A percentile compares a stretch with the other conserved stretches of the same genome.
phyloP scores from a whole-genome alignment of 2,329 filamentous ascomycete genomes.

The Sclerotinia minor region DNA sequence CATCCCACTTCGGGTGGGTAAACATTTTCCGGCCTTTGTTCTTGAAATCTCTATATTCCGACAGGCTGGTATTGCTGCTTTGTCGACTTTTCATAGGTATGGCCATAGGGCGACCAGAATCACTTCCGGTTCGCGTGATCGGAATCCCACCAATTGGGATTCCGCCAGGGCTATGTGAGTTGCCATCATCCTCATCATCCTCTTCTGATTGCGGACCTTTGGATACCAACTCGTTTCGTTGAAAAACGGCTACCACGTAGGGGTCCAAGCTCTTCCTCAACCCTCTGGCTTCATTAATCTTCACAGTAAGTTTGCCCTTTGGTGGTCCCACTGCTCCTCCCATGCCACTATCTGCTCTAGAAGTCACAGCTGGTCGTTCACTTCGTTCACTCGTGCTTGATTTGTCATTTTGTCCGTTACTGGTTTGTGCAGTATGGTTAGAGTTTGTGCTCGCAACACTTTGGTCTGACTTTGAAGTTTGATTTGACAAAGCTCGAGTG shows the following conservation, averaged over 20 bases:
- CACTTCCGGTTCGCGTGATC: conserved; percentile 72
- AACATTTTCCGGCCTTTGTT: conserved; percentile 60
- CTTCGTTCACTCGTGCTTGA: conserved; percentile 40
- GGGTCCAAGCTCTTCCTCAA: conserved; percentile 81
- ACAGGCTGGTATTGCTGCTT: conserved; percentile 88
- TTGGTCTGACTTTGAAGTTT: conserved; percentile 52
- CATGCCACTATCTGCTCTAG: conserved; percentile 39
- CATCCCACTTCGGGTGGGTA: conserved; percentile 91
- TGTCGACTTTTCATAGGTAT: conserved; percentile 97
- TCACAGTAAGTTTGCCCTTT: conserved; percentile 86
- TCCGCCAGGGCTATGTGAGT: conserved; percentile 50
- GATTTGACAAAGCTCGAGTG: conserved; percentile 72
- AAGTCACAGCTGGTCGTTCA: conserved; percentile 31
- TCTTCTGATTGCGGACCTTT: conserved; percentile 70
- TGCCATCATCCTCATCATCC: conserved; percentile 61
- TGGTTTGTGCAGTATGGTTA: conserved; percentile 45
- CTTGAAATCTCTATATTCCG: conserved; percentile 60
- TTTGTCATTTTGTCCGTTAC: conserved; percentile 42
- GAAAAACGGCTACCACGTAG: conserved; percentile 95
- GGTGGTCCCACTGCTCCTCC: conserved; percentile 67
- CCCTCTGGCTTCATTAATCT: conserved; percentile 81
- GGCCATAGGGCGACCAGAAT: conserved; percentile 78
- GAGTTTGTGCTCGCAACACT: conserved; percentile 43
- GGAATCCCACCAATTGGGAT: conserved; percentile 53
- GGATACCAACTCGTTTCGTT: conserved; percentile 94